Conservation (phyloP, 139 green algal genomes). For the Volvox reticuliferus region DNA sequence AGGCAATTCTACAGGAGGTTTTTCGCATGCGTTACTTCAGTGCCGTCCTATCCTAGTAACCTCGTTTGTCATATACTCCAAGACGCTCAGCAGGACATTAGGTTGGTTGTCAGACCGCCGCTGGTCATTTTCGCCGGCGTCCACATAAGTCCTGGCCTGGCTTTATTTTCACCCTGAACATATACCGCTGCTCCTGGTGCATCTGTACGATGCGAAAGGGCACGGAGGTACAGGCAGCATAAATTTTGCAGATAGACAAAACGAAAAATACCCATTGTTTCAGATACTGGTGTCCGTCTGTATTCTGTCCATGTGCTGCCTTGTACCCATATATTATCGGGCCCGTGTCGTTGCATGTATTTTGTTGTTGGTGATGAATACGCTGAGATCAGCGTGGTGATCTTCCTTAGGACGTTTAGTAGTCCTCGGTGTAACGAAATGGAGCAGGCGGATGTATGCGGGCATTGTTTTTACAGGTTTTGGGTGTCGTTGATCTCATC, state of each 20-base stretch:
- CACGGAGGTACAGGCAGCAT: slow-evolving; percentile 7
- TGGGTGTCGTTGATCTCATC: too few relatives aligned
- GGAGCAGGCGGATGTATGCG: too few relatives aligned
- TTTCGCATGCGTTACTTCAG: too few relatives aligned
- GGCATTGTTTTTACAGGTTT: too few relatives aligned
- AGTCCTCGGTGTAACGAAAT: too few relatives aligned
- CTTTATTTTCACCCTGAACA: neutral
- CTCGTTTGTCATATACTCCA: too few relatives aligned
- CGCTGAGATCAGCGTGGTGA: neutral
- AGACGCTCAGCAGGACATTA: too few relatives aligned
- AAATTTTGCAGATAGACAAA: slow-evolving; percentile 12
- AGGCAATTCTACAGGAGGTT: too few relatives aligned
- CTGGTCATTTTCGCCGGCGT: neutral
- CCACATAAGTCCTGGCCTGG: neutral
- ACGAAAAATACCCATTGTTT: neutral
- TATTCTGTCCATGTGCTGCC: neutral
- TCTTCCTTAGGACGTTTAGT: neutral
- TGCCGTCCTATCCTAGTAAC: too few relatives aligned
- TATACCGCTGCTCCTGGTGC: slow-evolving; percentile 15
- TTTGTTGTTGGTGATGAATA: neutral
- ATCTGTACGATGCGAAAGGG: neutral
- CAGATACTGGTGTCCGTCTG: neutral
- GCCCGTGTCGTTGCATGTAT: slow-evolving; percentile 1
- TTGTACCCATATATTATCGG: neutral
- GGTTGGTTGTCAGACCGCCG: neutral